Evolutionary conservation across 352 stramenopile species (phyloP), one percentile per base, ranked within the genome.

Genomic region (Phytophthora tubulina): DNA sequence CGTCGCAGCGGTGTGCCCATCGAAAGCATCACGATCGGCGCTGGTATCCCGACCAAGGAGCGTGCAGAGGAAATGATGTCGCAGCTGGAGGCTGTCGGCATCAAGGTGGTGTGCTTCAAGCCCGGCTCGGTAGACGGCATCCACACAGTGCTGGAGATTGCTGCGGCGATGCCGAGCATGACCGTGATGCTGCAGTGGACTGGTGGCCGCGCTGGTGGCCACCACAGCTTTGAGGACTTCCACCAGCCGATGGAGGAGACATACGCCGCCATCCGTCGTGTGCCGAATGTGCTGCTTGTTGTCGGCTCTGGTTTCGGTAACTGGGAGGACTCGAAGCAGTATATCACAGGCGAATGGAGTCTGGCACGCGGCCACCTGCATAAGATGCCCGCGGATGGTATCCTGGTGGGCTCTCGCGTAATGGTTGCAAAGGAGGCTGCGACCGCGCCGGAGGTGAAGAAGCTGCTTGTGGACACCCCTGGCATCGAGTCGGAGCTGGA

Each of bases 191-290:
- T 97, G 27, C 89, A 96, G 76, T 97, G 91, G 89, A 96, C 91
- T 42, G 90, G 88, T 9, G 88, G 89, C 44, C 89, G 89, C 35
- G 91, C 88, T 30, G 89, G 91, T 75, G 89, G 91, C 11, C 90
- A 96, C 75, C 89, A 97, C 80, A 95, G 86, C 63, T 96, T 94
- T 38, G 89, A 97, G 67, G 89, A 97, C 74, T 95, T 97, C 62
- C 91, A 96, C 75, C 55, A 84, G 38, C 88, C 91, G 8, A 76
- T 97, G 9, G 80, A 91, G 35, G 70, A 74, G 15, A 87, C 85
- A 54, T 96, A 96, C 73, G 86, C 76, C 10, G 87, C 82, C 10
- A 95, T 97, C 52, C 89, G 87, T 52, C 80, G 85, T 30, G 76
- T 91, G 11, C 52, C 76, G n/a, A 97, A 96, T 59, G 80, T 96